Evolutionary conservation across 2,329 filamentous ascomycete species (phyloP), one percentile per base, ranked within the genome.

Genomic region (Knufia petricola): DNA sequence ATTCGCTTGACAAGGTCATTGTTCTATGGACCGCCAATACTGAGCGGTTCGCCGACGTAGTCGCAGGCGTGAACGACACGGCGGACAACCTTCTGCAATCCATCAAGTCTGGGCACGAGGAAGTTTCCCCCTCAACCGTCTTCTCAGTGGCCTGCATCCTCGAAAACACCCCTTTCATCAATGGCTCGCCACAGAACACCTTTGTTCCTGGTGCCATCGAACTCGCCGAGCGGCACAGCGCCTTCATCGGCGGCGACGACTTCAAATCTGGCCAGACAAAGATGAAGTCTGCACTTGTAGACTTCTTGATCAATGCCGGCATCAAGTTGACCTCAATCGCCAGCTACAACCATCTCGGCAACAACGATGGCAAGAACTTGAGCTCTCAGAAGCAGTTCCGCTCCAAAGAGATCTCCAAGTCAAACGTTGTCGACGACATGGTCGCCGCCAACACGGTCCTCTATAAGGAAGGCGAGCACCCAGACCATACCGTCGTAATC

Each of bases 211-310:
- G 92, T 62, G 86, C 84, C 52, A 82, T 96, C 58, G 76, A 90
- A 63, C 81, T 98, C 50, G 92, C 92, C 19, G 86, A 94, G 74
- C 76, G 84, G 69, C 82, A 94, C 69, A 77, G 79, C 50, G 81
- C 89, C 54, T 98, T 94, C 74, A 88, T 98, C 61, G 92, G 92
- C 51, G 92, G 92, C 57, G 92, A 98, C 62, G 92, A 98, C 73
- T 98, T 98, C 83, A 98, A 98, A 76, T 96, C 92, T 54, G 92
- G 92, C 55, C 92, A 98, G 77, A 98, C 92, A 66, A 98, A 98
- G 82, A 98, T 98, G 92, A 98, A 98, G 75, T 96, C 92, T 52
- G 92, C 92, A 17, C 81, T 98, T 24, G 92, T 96, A 39, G 92
- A 98, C 71, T 98, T 98, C 74, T 72, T 98, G 66, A 95, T 98